Conservation (phyloP, 1,284 basidiomycete genomes). For the Anthracocystis panici-leucophaei region DNA sequence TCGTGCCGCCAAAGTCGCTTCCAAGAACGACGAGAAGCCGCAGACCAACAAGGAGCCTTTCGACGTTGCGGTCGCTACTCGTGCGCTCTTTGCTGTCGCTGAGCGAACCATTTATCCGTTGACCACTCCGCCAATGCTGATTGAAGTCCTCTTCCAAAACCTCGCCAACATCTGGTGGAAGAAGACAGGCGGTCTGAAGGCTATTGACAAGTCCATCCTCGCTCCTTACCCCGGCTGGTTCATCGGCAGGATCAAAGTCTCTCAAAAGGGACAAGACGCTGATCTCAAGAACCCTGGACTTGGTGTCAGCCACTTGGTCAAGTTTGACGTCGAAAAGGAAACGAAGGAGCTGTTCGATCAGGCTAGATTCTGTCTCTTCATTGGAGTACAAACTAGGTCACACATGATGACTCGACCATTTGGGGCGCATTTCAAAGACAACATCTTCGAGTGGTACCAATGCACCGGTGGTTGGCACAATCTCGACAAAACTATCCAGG, state of each 20-base stretch:
- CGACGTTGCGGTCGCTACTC: not conserved
- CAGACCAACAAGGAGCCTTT: not conserved
- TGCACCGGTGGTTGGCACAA: no score
- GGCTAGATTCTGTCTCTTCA: no score
- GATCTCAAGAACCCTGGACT: not conserved
- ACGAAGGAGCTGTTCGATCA: no score
- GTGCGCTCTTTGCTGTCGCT: not conserved
- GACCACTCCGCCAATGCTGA: not conserved
- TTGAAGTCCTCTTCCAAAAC: not conserved
- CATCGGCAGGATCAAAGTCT: conserved; percentile 3
- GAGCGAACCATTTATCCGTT: no score
- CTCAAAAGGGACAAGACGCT: no score
- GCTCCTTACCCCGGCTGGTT: conserved; percentile 3
- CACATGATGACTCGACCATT: no score
- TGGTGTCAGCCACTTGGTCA: not conserved
- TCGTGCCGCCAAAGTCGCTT: no score
- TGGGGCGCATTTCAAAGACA: no score
- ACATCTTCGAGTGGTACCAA: no score
- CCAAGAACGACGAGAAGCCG: no score
- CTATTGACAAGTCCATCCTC: conserved; percentile 2
- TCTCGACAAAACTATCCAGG: no score
- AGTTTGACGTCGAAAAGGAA: not conserved
- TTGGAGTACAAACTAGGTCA: no score
- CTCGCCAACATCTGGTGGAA: conserved; percentile 9
- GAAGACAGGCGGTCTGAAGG: not conserved